These are phyloP conservation scores for Coemansia sp. DNA, from an alignment of 192 early-diverging fungal species.

Conservation along the genomic window DNA sequence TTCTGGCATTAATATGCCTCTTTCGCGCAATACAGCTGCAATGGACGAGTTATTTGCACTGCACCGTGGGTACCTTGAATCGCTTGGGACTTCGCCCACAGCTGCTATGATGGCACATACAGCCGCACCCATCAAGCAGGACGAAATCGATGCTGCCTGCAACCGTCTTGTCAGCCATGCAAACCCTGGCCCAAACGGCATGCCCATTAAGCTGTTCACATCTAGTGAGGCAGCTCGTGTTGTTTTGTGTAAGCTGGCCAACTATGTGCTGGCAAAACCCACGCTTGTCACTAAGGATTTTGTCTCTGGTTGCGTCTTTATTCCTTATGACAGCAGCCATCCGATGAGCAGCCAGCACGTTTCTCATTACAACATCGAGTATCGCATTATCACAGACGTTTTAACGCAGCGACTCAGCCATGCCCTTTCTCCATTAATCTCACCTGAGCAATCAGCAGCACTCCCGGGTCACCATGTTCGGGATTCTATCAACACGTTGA, in stretches of 20 bases:
- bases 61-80: not conserved
- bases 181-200: not conserved
- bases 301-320: not conserved
- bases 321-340: not conserved
- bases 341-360: not conserved
- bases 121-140: not conserved
- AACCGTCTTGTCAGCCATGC: not conserved
- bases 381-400: not conserved
- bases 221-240: not conserved
- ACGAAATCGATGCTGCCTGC: not conserved
- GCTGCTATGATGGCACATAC: not conserved
- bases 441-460: not conserved
- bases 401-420: not conserved
- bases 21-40: no score
- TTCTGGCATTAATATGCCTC: no score
- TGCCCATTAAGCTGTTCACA: not conserved
- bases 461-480: not conserved
- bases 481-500: not conserved
- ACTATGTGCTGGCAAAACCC: not conserved
- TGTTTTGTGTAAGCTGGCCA: not conserved
- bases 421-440: not conserved
- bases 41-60: no score
- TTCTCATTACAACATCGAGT: not conserved
- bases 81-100: not conserved
- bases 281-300: not conserved